Evolutionary conservation across 1,284 basidiomycete species (phyloP), one percentile per base, ranked within the genome.

Genomic region (Ustilago vetiveriae): DNA sequence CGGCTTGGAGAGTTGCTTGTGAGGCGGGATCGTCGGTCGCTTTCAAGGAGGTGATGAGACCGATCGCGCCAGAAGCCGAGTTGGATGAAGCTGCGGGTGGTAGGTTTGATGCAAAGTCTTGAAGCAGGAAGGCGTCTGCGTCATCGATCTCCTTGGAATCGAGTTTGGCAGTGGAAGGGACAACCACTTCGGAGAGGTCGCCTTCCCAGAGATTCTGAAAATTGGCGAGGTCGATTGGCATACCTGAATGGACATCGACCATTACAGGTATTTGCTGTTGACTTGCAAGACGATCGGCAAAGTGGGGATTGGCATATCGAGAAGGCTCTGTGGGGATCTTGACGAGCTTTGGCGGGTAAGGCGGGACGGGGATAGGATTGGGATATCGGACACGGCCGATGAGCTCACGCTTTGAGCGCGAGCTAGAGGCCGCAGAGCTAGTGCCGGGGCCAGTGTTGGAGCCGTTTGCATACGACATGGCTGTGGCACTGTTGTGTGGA

Each of bases 361-460:
- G 80, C 13, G 79, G 73, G n/a, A 76, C 69, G 4, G 80, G 80
- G n/a, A 82, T 72, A 14, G 80, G 80, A 50, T 82, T 82, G 16
- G 79, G 78, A 37, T 81, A 82, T 30, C 76, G 67, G 47, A 78
- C 66, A 42, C 80, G 65, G 51, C 81, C 80, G 68, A 82, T 79
- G 49, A 78, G 70, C 46, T 82, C 80, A 19, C 77, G 74, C 38
- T 44, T 72, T 42, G 66, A 69, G 16, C 63, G 48, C 16, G 57
- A 62, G 49, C 33, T 50, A n/a, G 58, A 57, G 19, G 41, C 45
- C 6, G 56, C 47, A 0, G 67, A 52, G 43, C 50, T 29, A 7
- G 48, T 42, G 16, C 47, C 58, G 2, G 47, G 23, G 1, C 24
- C 51, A n/a, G 44, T 21, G 16, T 26, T 26, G n/a, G 48, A 40